A percentile compares a stretch with the other conserved stretches of the same genome.
These are phyloP conservation scores for Ogataea angusta DNA, from an alignment of 805 yeast species.

Conservation along the genomic window DNA sequence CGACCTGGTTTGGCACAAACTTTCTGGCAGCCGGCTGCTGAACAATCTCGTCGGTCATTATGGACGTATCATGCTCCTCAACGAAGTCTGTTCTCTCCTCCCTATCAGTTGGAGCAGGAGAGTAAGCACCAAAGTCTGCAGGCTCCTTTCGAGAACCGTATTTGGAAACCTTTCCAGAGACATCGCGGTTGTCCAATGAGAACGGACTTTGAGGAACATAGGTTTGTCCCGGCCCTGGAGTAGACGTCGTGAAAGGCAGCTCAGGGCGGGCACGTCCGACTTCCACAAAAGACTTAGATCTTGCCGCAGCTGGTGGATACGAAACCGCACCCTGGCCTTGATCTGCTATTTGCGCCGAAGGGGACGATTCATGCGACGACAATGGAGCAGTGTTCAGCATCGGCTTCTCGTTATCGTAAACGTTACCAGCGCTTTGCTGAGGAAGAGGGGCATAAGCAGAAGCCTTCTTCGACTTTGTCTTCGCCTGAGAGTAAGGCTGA, in stretches of 20 bases:
- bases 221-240: slow-evolving; percentile 4
- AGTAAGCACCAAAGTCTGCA: not conserved
- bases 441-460: slow-evolving; percentile 13
- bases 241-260: slow-evolving; percentile 6
- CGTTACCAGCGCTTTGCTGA: not conserved
- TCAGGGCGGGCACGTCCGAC: not conserved
- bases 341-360: not conserved
- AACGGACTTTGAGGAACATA: slow-evolving; percentile 2
- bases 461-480: slow-evolving; percentile 11
- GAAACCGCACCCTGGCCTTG: not conserved
- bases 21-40: slow-evolving; percentile 17
- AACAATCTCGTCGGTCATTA: slow-evolving; percentile 13
- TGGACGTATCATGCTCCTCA: slow-evolving; percentile 15
- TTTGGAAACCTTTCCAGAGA: slow-evolving; percentile 2
- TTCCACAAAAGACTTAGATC: not conserved
- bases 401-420: slow-evolving; percentile 1
- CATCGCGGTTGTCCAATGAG: not conserved
- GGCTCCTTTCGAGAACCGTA: slow-evolving; percentile 4
- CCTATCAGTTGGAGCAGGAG: not conserved
- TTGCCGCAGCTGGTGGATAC: not conserved
- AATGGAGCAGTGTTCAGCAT: slow-evolving; percentile 3
- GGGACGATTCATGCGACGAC: not conserved
- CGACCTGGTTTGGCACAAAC: slow-evolving; percentile 4
- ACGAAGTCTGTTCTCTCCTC: slow-evolving; percentile 1
- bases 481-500: slow-evolving; percentile 13